Conservation (phyloP, 495 filamentous ascomycete genomes). For the Usnea hakonensis region DNA sequence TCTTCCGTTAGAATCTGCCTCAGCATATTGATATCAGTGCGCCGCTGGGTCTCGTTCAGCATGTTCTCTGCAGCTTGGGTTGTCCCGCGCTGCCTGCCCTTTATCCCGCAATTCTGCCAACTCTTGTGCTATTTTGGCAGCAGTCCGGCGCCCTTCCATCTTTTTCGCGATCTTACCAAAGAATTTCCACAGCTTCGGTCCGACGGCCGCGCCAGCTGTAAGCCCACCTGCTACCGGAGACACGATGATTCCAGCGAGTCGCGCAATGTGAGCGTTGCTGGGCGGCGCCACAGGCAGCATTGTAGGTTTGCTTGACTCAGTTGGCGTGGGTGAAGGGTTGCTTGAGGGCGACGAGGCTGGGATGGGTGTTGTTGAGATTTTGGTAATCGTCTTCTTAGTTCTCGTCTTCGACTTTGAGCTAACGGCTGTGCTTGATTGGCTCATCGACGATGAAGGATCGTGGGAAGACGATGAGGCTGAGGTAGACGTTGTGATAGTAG, state of each 20-base stretch:
- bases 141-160: neutral
- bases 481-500: neutral
- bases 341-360: neutral
- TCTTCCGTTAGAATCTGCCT: neutral
- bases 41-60: too few species aligned
- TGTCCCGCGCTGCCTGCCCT: neutral
- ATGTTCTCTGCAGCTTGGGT: too few species aligned
- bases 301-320: neutral
- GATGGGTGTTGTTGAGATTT: too few species aligned
- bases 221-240: neutral
- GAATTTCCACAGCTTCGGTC: neutral
- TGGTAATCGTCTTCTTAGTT: too few species aligned
- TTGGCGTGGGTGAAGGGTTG: neutral
- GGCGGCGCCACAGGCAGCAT: neutral
- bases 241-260: neutral
- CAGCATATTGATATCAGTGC: fast-evolving
- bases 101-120: neutral
- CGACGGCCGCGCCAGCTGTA: neutral
- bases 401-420: too few species aligned
- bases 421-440: too few species aligned
- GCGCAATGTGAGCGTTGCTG: neutral
- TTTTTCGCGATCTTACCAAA: neutral
- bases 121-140: neutral
- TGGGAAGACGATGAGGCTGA: neutral
- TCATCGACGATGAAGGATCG: neutral